Conservation (phyloP, 257 asterid species). For the Solanum pimpinellifolium region DNA sequence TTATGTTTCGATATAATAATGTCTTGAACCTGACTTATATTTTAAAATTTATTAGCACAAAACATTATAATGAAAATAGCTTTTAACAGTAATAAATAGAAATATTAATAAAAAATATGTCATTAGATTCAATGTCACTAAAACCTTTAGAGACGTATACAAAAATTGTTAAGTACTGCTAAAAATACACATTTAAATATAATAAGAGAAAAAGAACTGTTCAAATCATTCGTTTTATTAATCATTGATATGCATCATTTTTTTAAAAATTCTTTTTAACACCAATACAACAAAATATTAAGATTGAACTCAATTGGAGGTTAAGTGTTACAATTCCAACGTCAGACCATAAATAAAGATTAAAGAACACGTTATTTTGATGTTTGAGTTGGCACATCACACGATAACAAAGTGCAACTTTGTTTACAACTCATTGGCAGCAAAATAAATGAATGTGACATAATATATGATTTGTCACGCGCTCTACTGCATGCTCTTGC, state of each 20-base stretch:
- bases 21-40: no score
- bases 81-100: no score
- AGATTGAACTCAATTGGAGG: not conserved
- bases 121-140: no score
- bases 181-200: no score
- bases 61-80: no score
- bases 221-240: not conserved
- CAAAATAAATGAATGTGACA: not conserved
- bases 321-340: not conserved
- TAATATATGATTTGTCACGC: not conserved
- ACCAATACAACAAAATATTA: not conserved
- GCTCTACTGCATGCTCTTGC: not conserved
- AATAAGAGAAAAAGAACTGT: rapidly evolving
- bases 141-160: rapidly evolving
- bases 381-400: not conserved
- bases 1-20: no score
- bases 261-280: not conserved
- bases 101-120: no score
- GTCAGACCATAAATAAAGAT: not conserved
- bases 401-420: not conserved
- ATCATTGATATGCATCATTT: not conserved
- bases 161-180: rapidly evolving
- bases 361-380: not conserved
- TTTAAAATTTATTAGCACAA: no score
- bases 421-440: not conserved